Evolutionary conservation across 1,284 basidiomycete species (phyloP), one percentile per base, ranked within the genome.

Genomic region (Fomitopsis palustris): DNA sequence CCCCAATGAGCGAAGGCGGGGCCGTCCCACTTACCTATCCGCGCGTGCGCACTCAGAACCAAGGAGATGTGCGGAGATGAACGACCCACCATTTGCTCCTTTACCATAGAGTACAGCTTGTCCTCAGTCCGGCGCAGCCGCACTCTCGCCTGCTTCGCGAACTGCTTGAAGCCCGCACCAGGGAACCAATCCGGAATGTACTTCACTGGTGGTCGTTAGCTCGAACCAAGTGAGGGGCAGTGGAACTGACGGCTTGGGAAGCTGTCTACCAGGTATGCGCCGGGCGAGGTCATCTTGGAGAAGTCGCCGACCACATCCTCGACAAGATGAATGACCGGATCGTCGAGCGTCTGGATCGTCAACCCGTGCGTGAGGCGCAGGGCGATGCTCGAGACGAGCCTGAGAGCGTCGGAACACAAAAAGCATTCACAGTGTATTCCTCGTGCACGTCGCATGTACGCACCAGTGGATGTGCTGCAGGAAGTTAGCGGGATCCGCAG

Each of bases 181-280:
- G 62, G 63, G n/a, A 62, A 43, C 58, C 63, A 64, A 10, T 56
- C 55, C 7, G 58, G 58, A 35, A 35, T 4, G 35, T 35, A 14
- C 35, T 4, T 35, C 33, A 60, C 61, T 62, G 37, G 3, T 9
- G 5, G n/a, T 23, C 23, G 31, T 38, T 8, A 33, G 29, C 33
- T 25, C 42, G 27, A 31, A 8, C 29, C n/a, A n/a, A n/a, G n/a
- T n/a, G n/a, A 39, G 12, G 21, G 31, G 2, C n/a, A n/a, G n/a
- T n/a, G n/a, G 6, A 7, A 49, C 58, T 33, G 33, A 60, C 58
- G 21, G 19, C 53, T 8, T 2, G 58, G 54, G 1, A 52, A 25
- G 54, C 39, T 61, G 45, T 70, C 68, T 5, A 69, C 68, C 2
- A n/a, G n/a, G n/a, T n/a, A n/a, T n/a, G n/a, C n/a, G n/a, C n/a